Evolutionary conservation across 768 basidiomycete species (phyloP), one percentile per base, ranked within the genome.

Genomic region (Termitomyces sp.): DNA sequence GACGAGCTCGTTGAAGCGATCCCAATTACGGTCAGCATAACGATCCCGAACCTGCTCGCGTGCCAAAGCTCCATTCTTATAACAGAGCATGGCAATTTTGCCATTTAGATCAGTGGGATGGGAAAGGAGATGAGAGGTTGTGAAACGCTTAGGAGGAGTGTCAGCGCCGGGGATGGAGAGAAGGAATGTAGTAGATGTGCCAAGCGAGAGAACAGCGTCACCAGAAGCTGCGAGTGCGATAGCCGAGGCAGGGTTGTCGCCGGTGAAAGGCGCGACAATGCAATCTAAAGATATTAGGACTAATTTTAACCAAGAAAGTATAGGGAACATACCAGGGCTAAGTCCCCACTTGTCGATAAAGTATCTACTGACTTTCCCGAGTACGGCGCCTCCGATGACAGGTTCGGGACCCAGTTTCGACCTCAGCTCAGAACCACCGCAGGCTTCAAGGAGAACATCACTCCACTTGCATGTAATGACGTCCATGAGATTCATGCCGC

Each of bases 81-180:
- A 93, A 70, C 92, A 94, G 10, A 95, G 81, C 93, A 96, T 96
- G 33, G 86, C 89, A 67, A 95, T 93, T 66, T 89, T 86, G 1
- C 81, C 84, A 37, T 79, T 75, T 4, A 72, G 67, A 20, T 78
- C 75, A 0, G 85, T 87, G 2, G 88, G 91, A 67, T 89, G 86
- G 1, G 88, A 80, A 57, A 89, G 82, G 20, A 88, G 79, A 71
- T 89, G 90, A 5, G 88, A 91, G 8, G 86, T 86, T 4, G 85
- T 90, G 68, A 88, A 82, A 59, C 89, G 76, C 69, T 82, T 81
- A 4, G 89, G 89, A 16, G 86, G 81, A 4, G 72, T 78, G 58
- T 83, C 79, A 7, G 83, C 74, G 5, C 86, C 87, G 5, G 89
- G 86, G 27, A 88, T 84, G 24, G 87, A 89, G 42, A 95, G 81